A percentile compares a stretch with the other conserved stretches of the same genome.
Evolutionary conservation across 345 rosid species (phyloP).

Genomic region (Chamaenerion angustifolium): DNA sequence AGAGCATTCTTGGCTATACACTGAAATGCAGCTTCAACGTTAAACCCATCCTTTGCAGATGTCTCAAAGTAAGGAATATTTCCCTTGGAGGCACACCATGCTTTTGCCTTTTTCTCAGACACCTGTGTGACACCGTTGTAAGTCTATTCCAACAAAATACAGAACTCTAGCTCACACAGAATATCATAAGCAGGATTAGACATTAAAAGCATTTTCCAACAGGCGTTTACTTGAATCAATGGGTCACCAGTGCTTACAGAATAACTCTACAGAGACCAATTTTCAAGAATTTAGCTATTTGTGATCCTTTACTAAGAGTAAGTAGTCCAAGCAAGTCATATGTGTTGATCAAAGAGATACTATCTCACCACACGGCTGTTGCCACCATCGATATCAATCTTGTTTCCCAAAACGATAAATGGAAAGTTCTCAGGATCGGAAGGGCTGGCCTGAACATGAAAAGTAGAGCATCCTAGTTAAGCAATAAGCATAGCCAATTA

Average conservation of each 20-base stretch:
- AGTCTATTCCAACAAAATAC: slow-evolving; percentile 1
- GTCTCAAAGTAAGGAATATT: slow-evolving; percentile 90
- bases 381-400: slow-evolving; percentile 73
- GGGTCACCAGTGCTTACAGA: no score
- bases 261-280: no score
- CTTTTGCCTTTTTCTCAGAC: slow-evolving; percentile 84
- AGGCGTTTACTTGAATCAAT: no score
- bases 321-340: not conserved
- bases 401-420: slow-evolving; percentile 78
- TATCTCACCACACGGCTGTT: slow-evolving; percentile 76
- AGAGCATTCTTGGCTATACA: slow-evolving; percentile 80
- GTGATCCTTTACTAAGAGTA: no score
- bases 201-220: no score
- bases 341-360: not conserved
- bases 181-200: no score
- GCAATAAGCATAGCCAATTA: not conserved
- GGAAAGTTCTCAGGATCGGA: slow-evolving; percentile 83
- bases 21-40: slow-evolving; percentile 75
- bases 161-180: not conserved
- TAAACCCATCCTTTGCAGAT: slow-evolving; percentile 84
- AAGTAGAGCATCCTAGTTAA: not conserved
- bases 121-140: slow-evolving; percentile 23
- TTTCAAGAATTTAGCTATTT: no score
- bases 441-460: slow-evolving; percentile 55
- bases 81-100: slow-evolving; percentile 91